Base-by-base conservation (phyloP, 805 yeast species). In the Wickerhamomyces strasburgensis region DNA sequence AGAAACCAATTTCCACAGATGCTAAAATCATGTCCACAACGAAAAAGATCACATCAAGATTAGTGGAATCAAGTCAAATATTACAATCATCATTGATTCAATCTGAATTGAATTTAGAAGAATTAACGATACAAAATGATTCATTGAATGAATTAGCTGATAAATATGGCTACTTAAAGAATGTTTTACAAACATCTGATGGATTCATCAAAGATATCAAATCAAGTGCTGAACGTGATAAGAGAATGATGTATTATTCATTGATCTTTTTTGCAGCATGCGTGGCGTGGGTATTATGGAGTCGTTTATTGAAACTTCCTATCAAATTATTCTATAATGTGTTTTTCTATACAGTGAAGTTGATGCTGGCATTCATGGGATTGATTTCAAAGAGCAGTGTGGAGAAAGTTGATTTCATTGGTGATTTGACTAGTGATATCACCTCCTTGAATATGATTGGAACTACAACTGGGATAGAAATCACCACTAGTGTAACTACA, bases 1-100 rank as follows among this genome's bases (percentile, higher is more conserved):
- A 7, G 21, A 28, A 2, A 6, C 28, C 6, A 24, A 30, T 41
- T 7, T 31, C 51, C 4, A 43, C 47, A 2, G 53, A 52, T 38
- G 48, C 42, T 5, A 52, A 51, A 24, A 39, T 54, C 7, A 34
- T 52, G 39, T 29, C 42, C 13, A 50, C 58, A 5, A 54, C 52
- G 0, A 52, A 47, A 36, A 48, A 44, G 34, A 54, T 54, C 29
- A 54, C 57, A 7, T 44, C 54, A 4, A 41, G 42, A 10, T 34
- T 54, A n/a, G 21, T 36, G 5, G 48, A 48, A 29, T 52, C 58
- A 4, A 42, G 49, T 14, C 52, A 50, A 32, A 36, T 52, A 6
- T 31, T 54, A 26, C 58, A 54, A 27, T 36, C 51, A 1, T 43
- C 57, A 7, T 30, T 54, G 19, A 33, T 54, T 14, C 56, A 52